Base-by-base conservation (phyloP, 78 protist species). In the Diacronema lutheri region DNA sequence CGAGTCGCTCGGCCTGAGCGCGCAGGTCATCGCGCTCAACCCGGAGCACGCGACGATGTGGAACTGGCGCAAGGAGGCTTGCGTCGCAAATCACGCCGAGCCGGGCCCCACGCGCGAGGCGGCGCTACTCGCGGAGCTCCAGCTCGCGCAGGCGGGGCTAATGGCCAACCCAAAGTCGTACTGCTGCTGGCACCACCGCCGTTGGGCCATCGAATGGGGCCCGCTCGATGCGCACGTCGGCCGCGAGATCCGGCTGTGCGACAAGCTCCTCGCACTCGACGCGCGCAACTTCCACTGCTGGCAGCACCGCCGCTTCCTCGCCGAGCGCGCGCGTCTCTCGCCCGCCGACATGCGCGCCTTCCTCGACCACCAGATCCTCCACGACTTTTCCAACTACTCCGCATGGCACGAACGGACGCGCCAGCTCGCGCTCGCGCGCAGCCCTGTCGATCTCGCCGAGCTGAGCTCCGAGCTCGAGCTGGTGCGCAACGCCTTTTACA, bases 271-370 rank as follows among this genome's bases (percentile, higher is more conserved):
- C 29, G 40, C n/a, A 1, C 58, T 88, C 16, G 91, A 88, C n/a
- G 73, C 41, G 29, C 86, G 91, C 10, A 88, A 88, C 82, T 88
- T 88, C n/a, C 91, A 88, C 19, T 88, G 91, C 73, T 88, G 91
- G 91, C 55, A 50, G 40, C 61, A 88, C 14, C 74, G 88, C 50
- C 74, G 82, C 29, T 20, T 35, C 71, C 61, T 87, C 26, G 87
- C 29, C 9, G 23, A 10, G 21, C 38, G 46, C 29, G n/a, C 61
- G n/a, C 25, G 29, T 9, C 40, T 35, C 7, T 1, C 64, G 26
- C 25, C 71, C 26, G 40, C 1, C 14, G 80, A 35, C 6, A 87
- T 83, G 74, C 81, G 56, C 31, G 25, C 4, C 29, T 87, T 83
- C 86, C 62, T 87, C 29, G 57, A 76, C 29, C 13, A 1, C 23